These are phyloP conservation scores for Typha latifolia DNA, from an alignment of 176 grass and related monocot genomes.

Conservation along the genomic window DNA sequence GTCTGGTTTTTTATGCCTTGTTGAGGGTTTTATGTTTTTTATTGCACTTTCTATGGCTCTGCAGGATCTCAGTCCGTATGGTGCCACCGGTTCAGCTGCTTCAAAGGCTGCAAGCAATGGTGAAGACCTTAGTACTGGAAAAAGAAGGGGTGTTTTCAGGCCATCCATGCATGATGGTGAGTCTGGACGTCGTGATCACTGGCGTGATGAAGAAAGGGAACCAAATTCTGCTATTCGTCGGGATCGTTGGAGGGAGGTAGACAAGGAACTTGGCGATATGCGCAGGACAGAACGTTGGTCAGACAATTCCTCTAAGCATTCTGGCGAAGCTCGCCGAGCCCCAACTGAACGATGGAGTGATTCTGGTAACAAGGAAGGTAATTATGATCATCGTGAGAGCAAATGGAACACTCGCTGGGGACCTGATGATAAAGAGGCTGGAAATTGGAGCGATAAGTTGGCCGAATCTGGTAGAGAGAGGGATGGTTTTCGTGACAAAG, in stretches of 20 bases:
- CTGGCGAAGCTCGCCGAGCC: conserved; percentile 48
- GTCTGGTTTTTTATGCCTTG: background rate
- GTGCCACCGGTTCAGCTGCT: conserved; percentile 37
- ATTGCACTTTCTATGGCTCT: conserved; percentile 23
- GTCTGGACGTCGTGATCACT: conserved; percentile 57
- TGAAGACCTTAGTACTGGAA: conserved; percentile 39
- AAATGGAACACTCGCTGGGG: conserved; percentile 87
- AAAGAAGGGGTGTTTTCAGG: conserved; percentile 70
- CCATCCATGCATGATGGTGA: conserved; percentile 50
- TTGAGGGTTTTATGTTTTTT: no score
- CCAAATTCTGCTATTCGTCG: conserved; percentile 63
- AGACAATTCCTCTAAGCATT: conserved; percentile 44
- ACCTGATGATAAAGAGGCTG: conserved; percentile 71
- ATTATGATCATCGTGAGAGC: conserved; percentile 62
- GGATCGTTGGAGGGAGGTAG: conserved; percentile 58
- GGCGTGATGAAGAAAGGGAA: conserved; percentile 96
- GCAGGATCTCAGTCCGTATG: conserved; percentile 52
- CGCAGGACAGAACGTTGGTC: conserved; percentile 56
- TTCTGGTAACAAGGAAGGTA: conserved; percentile 56
- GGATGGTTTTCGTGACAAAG: conserved; percentile 48
- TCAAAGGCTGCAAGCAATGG: conserved; percentile 31
- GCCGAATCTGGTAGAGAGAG: conserved; percentile 55
- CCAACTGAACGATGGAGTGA: conserved; percentile 52
- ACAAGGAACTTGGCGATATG: conserved; percentile 62
- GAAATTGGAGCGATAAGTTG: conserved; percentile 60